Conservation (phyloP, 805 yeast species). For the Starmerella apis region DNA sequence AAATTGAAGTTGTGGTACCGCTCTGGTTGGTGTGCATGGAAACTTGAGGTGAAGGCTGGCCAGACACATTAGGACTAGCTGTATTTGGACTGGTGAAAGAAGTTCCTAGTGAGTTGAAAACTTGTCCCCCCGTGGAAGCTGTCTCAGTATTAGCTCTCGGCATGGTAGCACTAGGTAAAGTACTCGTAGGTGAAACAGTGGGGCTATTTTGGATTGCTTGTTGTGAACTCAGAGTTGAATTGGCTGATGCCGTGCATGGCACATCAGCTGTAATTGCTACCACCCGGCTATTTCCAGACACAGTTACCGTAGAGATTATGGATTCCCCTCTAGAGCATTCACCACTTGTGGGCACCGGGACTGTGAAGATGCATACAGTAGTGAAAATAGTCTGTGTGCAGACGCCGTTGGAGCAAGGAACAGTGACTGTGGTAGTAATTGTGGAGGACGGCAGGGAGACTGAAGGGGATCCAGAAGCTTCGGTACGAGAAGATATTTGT, state of each 20-base stretch:
- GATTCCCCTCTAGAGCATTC: slow-evolving; percentile 13
- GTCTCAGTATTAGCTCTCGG: too few relatives aligned
- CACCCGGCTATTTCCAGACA: slow-evolving; percentile 12
- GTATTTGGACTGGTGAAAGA: too few relatives aligned
- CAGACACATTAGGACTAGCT: too few relatives aligned
- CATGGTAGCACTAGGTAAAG: neutral
- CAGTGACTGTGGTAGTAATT: slow-evolving; percentile 11
- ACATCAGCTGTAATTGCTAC: slow-evolving; percentile 7
- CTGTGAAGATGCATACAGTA: slow-evolving; percentile 13
- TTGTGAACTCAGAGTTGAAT: neutral
- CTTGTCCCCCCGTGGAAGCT: too few relatives aligned
- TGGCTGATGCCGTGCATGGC: slow-evolving; percentile 7
- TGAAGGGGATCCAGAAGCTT: neutral
- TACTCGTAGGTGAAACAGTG: neutral
- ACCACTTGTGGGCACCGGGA: slow-evolving; percentile 11
- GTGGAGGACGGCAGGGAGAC: neutral
- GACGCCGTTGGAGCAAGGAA: slow-evolving; percentile 18
- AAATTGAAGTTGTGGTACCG: too few relatives aligned
- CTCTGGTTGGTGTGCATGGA: too few relatives aligned
- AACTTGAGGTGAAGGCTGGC: too few relatives aligned
- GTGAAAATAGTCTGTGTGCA: slow-evolving; percentile 14
- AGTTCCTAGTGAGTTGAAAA: too few relatives aligned
- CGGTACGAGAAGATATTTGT: neutral
- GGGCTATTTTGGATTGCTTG: neutral
- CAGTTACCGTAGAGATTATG: slow-evolving; percentile 7